Evolutionary conservation across 495 filamentous ascomycete species (phyloP).

Genomic region (Aspergillus cavernicola): DNA sequence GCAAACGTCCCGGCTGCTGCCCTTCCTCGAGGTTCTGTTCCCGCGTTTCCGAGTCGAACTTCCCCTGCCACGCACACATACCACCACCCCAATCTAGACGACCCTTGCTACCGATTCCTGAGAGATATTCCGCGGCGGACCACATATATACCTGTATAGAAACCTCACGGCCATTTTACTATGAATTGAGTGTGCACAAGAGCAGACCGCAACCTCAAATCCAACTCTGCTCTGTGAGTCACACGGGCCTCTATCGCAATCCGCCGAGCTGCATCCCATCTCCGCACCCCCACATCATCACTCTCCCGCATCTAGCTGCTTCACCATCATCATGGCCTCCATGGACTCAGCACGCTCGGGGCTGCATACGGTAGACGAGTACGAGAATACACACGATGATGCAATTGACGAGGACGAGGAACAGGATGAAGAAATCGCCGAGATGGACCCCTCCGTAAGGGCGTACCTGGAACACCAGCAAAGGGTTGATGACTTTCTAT

Average conservation of each 20-base stretch:
- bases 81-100: not conserved
- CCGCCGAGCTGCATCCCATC: conserved; percentile 4
- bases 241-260: conserved; percentile 5
- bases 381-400: conserved; percentile 35
- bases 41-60: conserved; percentile 6
- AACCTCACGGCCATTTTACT: not conserved
- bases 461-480: conserved; percentile 32
- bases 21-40: conserved; percentile 4
- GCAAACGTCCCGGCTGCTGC: conserved; percentile 1
- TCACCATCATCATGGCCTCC: conserved; percentile 26
- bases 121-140: not conserved
- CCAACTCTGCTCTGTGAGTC: conserved; percentile 7
- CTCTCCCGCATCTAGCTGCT: not conserved
- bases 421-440: conserved; percentile 38
- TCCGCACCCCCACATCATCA: conserved; percentile 7
- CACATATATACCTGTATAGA: conserved; percentile 3
- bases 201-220: not conserved
- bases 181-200: conserved; percentile 3
- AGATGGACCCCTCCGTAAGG: conserved; percentile 30
- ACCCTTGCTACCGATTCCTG: not conserved
- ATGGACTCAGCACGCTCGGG: conserved; percentile 27
- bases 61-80: conserved; percentile 3
- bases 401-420: conserved; percentile 40
- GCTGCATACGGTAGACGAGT: conserved; percentile 35
- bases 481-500: conserved; percentile 37